Evolutionary conservation across 1,284 basidiomycete genomes (phyloP), one percentile per base, ranked within the genome.

Genomic region (Stygiomarasmius scandens): DNA sequence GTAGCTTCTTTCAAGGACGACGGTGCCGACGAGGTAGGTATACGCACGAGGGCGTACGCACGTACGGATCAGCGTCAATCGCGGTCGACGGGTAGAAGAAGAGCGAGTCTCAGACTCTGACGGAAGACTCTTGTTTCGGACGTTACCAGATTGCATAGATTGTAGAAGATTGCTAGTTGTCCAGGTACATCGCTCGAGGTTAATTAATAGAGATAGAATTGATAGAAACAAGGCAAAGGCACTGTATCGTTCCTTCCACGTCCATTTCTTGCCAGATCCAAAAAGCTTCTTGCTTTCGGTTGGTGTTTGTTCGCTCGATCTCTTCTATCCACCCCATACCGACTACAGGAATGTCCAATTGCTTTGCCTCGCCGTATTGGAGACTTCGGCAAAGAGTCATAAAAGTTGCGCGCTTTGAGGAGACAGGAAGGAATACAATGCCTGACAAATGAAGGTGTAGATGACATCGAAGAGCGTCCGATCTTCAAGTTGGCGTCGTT

Each of bases 311-410:
- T n/a, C n/a, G n/a, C n/a, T n/a, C n/a, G n/a, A n/a, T n/a, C n/a
- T n/a, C n/a, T n/a, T n/a, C n/a, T n/a, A n/a, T n/a, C n/a, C n/a
- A n/a, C n/a, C n/a, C n/a, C n/a, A 87, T 74, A 47, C 78, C 77
- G 14, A 90, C 75, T 16, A 89, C 79, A 0, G 84, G 81, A 6
- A 86, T 81, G 4, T 74, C 74, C 90, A 91, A 92, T 63, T 90
- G 83, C 45, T 69, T 63, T 2, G 91, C 91, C 67, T 87, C 90
- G 19, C 83, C 80, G 52, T 81, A 89, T 66, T 93, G 93, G 14
- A 77, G 72, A 12, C 92, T 91, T 0, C 67, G 88, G 67, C 91
- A 93, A 4, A 93, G 71, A 1, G 93, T 67, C 91, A 93, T 76
- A 63, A 92, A 87, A 0, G 90, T 92, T 0, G 85, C 79, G 6